phyloP scores from a whole-genome alignment of 2,329 filamentous ascomycete species.

The Tympanopsis confertula region DNA sequence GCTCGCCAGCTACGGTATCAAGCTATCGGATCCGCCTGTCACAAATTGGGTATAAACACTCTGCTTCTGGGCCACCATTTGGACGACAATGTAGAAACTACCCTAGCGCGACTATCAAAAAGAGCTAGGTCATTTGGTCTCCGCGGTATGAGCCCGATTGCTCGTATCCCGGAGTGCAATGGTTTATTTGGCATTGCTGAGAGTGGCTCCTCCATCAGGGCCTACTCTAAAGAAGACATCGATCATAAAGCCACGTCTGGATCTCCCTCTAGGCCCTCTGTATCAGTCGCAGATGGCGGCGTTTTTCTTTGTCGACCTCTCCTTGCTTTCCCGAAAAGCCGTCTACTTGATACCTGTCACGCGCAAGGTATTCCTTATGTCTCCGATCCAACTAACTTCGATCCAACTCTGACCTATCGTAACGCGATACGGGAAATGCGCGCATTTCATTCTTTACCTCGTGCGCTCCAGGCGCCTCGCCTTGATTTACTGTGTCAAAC shows the following conservation, averaged over 20 bases:
- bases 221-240: no score
- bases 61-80: neutral
- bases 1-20: neutral
- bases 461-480: no score
- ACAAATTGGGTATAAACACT: neutral
- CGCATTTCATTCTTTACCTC: no score
- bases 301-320: neutral
- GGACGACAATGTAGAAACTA: constrained; percentile 1
- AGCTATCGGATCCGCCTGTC: neutral
- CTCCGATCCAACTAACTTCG: neutral
- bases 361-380: neutral
- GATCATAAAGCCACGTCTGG: no score
- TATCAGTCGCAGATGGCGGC: neutral
- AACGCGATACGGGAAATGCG: neutral
- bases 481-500: no score
- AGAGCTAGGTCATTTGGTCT: neutral
- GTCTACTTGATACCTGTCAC: neutral
- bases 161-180: neutral
- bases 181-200: neutral
- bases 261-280: no score
- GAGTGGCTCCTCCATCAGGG: neutral
- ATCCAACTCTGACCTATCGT: neutral
- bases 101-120: neutral
- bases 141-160: neutral
- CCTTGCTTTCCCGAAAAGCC: neutral